A percentile compares a stretch with the other conserved stretches of the same genome.
Conservation (phyloP, 257 asterid species). For the Euphrasia confusa region DNA sequence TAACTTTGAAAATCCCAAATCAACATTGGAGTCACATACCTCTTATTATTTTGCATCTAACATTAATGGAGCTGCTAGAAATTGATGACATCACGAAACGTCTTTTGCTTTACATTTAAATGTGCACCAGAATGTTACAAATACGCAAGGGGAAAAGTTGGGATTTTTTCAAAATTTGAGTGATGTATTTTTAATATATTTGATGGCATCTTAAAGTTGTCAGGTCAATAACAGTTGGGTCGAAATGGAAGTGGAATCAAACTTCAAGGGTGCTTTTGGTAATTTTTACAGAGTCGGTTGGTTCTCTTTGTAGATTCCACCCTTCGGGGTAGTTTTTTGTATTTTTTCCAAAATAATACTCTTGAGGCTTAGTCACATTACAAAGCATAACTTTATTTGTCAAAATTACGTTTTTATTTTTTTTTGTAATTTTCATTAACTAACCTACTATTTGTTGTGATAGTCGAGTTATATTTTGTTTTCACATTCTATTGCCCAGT, state of each 20-base stretch:
- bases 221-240: background rate
- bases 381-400: background rate
- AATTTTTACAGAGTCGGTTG: background rate
- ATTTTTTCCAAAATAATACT: background rate
- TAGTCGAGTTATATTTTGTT: background rate
- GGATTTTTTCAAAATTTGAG: too few species aligned
- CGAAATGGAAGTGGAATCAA: background rate
- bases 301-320: too few species aligned
- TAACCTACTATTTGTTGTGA: background rate
- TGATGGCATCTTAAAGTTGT: too few species aligned
- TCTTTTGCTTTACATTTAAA: background rate
- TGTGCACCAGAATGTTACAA: background rate
- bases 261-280: background rate
- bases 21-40: background rate
- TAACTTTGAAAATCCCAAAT: background rate
- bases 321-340: background rate
- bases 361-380: background rate
- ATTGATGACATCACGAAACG: background rate
- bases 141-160: background rate
- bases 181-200: too few species aligned
- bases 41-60: background rate
- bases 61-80: background rate
- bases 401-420: too few species aligned
- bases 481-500: background rate
- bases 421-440: background rate